A percentile compares a stretch with the other conserved stretches of the same genome.
Evolutionary conservation across 208 protist species (phyloP).

Genomic region (Leishmania amazonensis): DNA sequence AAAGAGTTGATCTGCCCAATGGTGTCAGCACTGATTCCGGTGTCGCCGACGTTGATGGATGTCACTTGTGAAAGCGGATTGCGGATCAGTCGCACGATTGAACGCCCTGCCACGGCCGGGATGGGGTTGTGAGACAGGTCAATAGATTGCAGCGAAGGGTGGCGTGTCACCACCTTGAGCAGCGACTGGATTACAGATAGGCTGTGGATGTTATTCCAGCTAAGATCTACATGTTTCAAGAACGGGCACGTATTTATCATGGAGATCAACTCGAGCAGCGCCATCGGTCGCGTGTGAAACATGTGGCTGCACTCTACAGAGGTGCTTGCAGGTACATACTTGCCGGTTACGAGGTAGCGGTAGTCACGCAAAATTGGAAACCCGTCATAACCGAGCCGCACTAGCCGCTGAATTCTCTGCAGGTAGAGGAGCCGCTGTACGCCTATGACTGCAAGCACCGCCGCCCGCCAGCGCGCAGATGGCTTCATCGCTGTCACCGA

Average conservation of each 20-base stretch:
- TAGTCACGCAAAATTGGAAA: constrained; percentile 61
- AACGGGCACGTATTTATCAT: constrained; percentile 66
- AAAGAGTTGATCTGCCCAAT: constrained; percentile 60
- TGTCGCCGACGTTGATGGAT: constrained; percentile 61
- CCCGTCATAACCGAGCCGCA: constrained; percentile 46
- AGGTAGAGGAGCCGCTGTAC: constrained; percentile 71
- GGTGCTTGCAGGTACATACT: constrained; percentile 41
- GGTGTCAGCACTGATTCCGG: constrained; percentile 56
- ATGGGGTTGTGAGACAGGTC: constrained; percentile 83
- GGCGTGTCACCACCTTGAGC: constrained; percentile 45
- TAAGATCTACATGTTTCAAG: constrained; percentile 66
- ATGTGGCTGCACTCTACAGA: constrained; percentile 67
- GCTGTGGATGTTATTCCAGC: constrained; percentile 79
- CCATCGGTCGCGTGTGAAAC: constrained; percentile 55
- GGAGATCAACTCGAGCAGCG: constrained; percentile 60
- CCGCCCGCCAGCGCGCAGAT: constrained; percentile 42
- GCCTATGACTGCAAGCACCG: constrained; percentile 60
- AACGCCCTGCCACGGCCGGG: constrained; percentile 70
- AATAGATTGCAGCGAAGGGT: constrained; percentile 60
- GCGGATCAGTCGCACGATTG: constrained; percentile 63
- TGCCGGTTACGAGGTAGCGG: constrained; percentile 61
- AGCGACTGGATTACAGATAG: constrained; percentile 71
- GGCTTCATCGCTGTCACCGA: constrained; percentile 1
- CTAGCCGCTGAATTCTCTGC: constrained; percentile 46
- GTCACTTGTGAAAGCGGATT: constrained; percentile 64